These are phyloP conservation scores for Tagetes patula DNA, from an alignment of 129 eudicot genomes.

Conservation along the genomic window DNA sequence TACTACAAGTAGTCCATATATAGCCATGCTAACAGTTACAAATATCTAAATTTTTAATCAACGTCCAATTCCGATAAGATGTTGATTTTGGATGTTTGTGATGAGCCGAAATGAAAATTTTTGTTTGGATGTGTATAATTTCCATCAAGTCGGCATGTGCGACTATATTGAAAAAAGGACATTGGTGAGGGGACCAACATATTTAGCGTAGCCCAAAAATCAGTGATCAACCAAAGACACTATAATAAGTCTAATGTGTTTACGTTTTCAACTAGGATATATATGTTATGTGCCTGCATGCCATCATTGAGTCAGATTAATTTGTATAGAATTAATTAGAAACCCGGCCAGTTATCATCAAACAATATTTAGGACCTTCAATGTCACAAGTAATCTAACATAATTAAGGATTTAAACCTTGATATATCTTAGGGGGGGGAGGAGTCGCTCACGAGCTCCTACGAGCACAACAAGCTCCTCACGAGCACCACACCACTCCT, in stretches of 20 bases:
- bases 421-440: no score
- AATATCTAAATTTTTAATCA: conserved; percentile 5
- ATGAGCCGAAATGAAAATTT: background rate
- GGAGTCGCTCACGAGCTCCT: no score
- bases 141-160: conserved; percentile 17
- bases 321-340: background rate
- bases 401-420: no score
- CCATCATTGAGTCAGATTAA: conserved; percentile 22
- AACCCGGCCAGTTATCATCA: no score
- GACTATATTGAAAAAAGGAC: conserved; percentile 12
- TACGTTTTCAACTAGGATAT: background rate
- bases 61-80: conserved; percentile 9
- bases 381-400: background rate
- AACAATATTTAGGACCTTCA: background rate
- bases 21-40: background rate
- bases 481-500: no score
- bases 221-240: background rate
- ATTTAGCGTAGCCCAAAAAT: background rate
- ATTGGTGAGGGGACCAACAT: conserved; percentile 26
- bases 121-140: background rate
- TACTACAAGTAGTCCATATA: conserved; percentile 1
- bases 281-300: background rate
- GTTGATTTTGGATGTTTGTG: conserved; percentile 15
- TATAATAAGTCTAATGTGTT: background rate
- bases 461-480: no score